Evolutionary conservation across 2,329 filamentous ascomycete genomes (phyloP).

Genomic region (Stachybotrys chartarum): DNA sequence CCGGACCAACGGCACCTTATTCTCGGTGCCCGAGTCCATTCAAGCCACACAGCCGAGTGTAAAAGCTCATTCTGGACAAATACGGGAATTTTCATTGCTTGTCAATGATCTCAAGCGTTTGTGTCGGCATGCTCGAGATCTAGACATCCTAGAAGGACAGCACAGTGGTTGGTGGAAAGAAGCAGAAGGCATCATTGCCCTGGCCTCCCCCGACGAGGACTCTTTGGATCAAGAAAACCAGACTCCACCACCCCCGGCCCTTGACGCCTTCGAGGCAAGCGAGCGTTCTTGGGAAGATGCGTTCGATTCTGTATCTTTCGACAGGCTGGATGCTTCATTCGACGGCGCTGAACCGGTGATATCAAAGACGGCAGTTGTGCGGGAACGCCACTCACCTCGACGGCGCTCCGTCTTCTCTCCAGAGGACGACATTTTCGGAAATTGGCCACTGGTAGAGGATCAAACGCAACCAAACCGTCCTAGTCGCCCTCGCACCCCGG

Average conservation of each 20-base stretch:
- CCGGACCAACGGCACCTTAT: slow-evolving; percentile 22
- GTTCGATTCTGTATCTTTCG: slow-evolving; percentile 38
- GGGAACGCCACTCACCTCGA: slow-evolving; percentile 44
- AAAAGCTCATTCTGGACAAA: slow-evolving; percentile 75
- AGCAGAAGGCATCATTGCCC: slow-evolving; percentile 77
- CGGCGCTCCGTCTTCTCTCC: slow-evolving; percentile 57
- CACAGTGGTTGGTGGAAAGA: slow-evolving; percentile 65
- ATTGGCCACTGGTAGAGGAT: slow-evolving; percentile 36
- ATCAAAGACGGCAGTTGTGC: slow-evolving; percentile 44
- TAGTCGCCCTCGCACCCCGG: slow-evolving; percentile 33
- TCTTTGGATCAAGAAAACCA: background rate
- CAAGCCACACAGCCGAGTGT: slow-evolving; percentile 77
- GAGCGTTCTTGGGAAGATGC: slow-evolving; percentile 39
- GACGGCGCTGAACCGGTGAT: slow-evolving; percentile 34
- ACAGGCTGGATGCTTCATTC: slow-evolving; percentile 34
- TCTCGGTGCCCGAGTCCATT: slow-evolving; percentile 63
- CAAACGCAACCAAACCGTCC: slow-evolving; percentile 25
- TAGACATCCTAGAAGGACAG: slow-evolving; percentile 56
- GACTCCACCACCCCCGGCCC: background rate
- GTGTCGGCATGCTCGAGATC: slow-evolving; percentile 60
- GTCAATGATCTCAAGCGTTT: slow-evolving; percentile 80
- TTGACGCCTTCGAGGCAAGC: slow-evolving; percentile 25
- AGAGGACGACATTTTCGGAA: slow-evolving; percentile 60
- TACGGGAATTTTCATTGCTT: slow-evolving; percentile 71
- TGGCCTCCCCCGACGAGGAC: slow-evolving; percentile 65